Evolutionary conservation across 768 basidiomycete species (phyloP), one percentile per base, ranked within the genome.

Genomic region (Lepiota brunneoincarnata): DNA sequence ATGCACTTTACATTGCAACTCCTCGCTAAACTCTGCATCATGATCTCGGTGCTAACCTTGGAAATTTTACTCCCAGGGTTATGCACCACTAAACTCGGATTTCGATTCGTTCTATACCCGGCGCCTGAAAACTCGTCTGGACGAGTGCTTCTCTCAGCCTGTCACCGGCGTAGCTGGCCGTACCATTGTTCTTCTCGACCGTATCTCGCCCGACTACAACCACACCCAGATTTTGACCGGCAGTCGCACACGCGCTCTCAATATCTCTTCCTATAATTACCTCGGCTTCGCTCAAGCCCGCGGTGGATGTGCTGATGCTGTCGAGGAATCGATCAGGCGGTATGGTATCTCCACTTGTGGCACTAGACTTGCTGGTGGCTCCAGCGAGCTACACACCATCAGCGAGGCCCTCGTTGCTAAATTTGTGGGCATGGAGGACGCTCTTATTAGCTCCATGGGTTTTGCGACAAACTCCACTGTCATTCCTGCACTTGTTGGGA

Each of bases 31-130:
- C 48, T 48, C 54, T 40, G 6, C 45, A 51, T 26, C 39, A 36
- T 48, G 28, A 56, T 55, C 51, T 48, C 23, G 52, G 37, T 51
- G 18, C 44, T 46, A 21, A 51, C 18, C 18, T 61, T 21, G 55
- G 45, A 43, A 54, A 6, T 39, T 48, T 23, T 31, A 48, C 51
- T 47, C 17, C 17, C 68, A 98, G 93, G 97, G 96, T 53, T 95
- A 97, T 64, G 96, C 95, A 1, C 91, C 97, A 4, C 79, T 98
- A 56, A 96, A 93, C 72, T 97, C 94, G 7, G 97, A 98, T 69
- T 98, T 98, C 61, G 96, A 98, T 70, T 98, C 97, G 5, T 99
- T 98, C 75, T 98, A 98, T 78, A 96, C 95, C 56, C 92, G 96
- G 47, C 88, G 95, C 3, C 82, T 98, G 59, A 98, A 98, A 69